Evolutionary conservation across 352 stramenopile species (phyloP).

Genomic region (Phytopythium vexans): DNA sequence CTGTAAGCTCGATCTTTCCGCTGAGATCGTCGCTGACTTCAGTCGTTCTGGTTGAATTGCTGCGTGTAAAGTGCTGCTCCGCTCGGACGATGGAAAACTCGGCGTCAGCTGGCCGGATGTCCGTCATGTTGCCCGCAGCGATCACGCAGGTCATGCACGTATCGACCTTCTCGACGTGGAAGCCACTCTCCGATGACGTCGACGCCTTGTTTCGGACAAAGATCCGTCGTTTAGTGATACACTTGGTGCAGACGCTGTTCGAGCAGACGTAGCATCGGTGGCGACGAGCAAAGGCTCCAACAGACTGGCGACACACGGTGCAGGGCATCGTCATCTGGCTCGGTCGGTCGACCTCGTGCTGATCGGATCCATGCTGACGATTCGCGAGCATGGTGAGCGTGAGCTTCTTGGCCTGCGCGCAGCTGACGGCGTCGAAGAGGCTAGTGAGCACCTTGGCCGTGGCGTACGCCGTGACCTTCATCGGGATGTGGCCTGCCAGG

Average conservation of each 20-base stretch:
- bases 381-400: slow-evolving; percentile 26
- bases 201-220: slow-evolving; percentile 15
- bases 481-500: slow-evolving; percentile 21
- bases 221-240: slow-evolving; percentile 40
- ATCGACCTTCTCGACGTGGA: slow-evolving; percentile 14
- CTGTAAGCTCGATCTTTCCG: no score
- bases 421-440: slow-evolving; percentile 33
- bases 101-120: slow-evolving; percentile 14
- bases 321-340: slow-evolving; percentile 11
- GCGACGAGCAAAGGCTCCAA: slow-evolving; percentile 15
- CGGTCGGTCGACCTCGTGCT: background rate
- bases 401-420: slow-evolving; percentile 45
- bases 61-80: no score
- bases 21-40: no score
- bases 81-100: slow-evolving; percentile 16
- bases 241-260: slow-evolving; percentile 36
- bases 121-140: slow-evolving; percentile 25
- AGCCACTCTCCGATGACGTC: slow-evolving; percentile 2
- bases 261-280: slow-evolving; percentile 40
- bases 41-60: no score
- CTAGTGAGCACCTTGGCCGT: slow-evolving; percentile 32
- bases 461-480: slow-evolving; percentile 17
- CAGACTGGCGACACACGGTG: slow-evolving; percentile 18
- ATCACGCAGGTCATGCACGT: slow-evolving; percentile 32
- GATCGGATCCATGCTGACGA: background rate